Base-by-base conservation (phyloP, 805 yeast species). In the Candida stauntonica region DNA sequence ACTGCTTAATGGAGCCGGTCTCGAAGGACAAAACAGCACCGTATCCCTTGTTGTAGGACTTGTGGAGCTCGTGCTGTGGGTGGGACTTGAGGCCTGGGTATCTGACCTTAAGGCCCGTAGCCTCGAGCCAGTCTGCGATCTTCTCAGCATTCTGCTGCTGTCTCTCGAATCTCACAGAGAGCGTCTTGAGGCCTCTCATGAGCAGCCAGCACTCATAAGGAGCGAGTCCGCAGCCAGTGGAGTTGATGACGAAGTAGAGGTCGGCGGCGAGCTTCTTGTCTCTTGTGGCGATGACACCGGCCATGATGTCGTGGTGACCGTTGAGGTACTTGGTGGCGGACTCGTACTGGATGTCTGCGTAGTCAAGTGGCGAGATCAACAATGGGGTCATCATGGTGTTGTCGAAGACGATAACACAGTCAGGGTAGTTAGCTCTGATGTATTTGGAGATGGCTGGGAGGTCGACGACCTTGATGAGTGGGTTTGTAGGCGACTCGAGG, bases 341-440 rank as follows among this genome's bases (percentile, higher is more conserved):
- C 60, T 89, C 98, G 60, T 89, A 91, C 41, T 86, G 95, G 41
- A 89, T 85, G 58, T 89, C 97, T 27, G 80, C 91, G 49, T 84
- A 73, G 50, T 85, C 86, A 48, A 89, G 69, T 5, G 98, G 97
- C 17, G 81, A 72, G 79, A 86, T 79, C 54, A 81, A 70, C 45
- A 89, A 62, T 11, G 97, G 97, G 20, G 95, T 81, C 94, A 89
- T 83, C 98, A 89, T 89, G 42, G 97, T 91, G 69, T 91, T 89
- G 64, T 89, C 97, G 45, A 89, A 89, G 12, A 86, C 95, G 29
- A 86, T 79, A 35, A 81, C 58, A 38, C 83, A 71, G 27, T 79
- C 72, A 14, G 94, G 87, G 55, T 72, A 81, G 29, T 72, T 68
- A 30, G 63, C 58, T 57, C 86, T 93, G 31, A 89, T 88, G 45